Evolutionary conservation across 2,329 filamentous ascomycete species (phyloP), one percentile per base, ranked within the genome.

Genomic region (Verticillium albo-atrum): DNA sequence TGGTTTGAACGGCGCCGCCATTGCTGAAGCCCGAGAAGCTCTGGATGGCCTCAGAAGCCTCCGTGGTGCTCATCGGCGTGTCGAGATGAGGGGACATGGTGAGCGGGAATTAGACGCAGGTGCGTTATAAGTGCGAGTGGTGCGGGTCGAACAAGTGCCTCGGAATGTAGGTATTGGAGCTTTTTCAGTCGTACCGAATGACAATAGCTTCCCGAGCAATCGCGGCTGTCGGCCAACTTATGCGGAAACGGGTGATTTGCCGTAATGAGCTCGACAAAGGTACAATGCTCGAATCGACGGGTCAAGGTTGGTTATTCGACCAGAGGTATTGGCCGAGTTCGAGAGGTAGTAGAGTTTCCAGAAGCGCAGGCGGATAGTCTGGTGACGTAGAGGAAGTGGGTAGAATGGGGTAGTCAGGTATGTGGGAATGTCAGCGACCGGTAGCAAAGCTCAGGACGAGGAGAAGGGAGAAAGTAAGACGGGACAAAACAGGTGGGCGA

Each of bases 21-120:
- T 58, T 61, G 35, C 30, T 57, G 42, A 60, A 54, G 20, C 58
- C 59, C 54, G 61, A 61, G 54, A 25, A 55, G 30, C 27, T 25
- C 25, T 23, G 54, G 30, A 55, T 23, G 30, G 54, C 20, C 17
- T 37, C 54, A 23, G 54, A 30, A 10, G 28, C 30, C 20, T 55
- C 54, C 54, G 62, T 63, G 63, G 69, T 66, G 56, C 65, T 66
- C 58, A 71, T 64, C 54, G 66, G 63, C 54, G 71, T 61, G 54
- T 75, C 73, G 62, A 71, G 72, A 61, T 74, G 72, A 58, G 73
- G 72, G 52, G 72, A 69, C 73, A 75, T 75, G 58, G 57, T 68
- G 62, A 61, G 65, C 62, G 27, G 25, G 52, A 23, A 25, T 57
- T 55, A 26, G 20, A 3, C 10, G 20, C 42, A 50, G 20, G 25